A percentile compares a stretch with the other conserved stretches of the same genome.
These are phyloP conservation scores for Phytophthora cajani DNA, from an alignment of 352 stramenopile genomes.

Conservation along the genomic window DNA sequence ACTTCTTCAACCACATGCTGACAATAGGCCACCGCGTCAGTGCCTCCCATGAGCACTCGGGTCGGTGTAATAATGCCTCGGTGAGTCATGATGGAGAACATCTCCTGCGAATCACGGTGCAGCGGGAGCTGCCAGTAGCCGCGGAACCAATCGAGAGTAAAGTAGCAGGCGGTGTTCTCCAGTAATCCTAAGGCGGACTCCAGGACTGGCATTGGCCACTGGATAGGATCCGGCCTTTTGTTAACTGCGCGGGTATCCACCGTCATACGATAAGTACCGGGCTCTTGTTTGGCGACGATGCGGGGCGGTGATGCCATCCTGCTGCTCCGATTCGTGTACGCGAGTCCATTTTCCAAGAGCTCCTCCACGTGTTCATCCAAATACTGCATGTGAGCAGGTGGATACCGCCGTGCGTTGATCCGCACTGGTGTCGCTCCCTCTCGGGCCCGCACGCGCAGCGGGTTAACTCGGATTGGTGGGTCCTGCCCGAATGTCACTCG, in stretches of 20 bases:
- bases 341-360: background rate
- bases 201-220: background rate
- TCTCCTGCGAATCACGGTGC: slow-evolving; percentile 4
- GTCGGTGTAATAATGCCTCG: slow-evolving; percentile 15
- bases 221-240: background rate
- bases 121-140: slow-evolving; percentile 23
- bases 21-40: slow-evolving; percentile 2
- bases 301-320: background rate
- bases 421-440: too few species aligned
- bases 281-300: background rate
- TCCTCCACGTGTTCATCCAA: background rate
- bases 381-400: background rate
- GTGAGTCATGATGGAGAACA: slow-evolving; percentile 16
- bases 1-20: slow-evolving; percentile 10
- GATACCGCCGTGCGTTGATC: too few species aligned
- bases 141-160: slow-evolving; percentile 24
- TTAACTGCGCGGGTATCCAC: background rate
- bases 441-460: too few species aligned
- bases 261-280: background rate
- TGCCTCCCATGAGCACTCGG: slow-evolving; percentile 18
- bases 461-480: too few species aligned
- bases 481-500: too few species aligned
- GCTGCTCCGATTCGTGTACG: background rate
- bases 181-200: background rate
- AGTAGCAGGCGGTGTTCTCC: slow-evolving; percentile 1